These are phyloP conservation scores for Cucurbita pepo DNA, from an alignment of 306 rosid genomes.

Conservation along the genomic window DNA sequence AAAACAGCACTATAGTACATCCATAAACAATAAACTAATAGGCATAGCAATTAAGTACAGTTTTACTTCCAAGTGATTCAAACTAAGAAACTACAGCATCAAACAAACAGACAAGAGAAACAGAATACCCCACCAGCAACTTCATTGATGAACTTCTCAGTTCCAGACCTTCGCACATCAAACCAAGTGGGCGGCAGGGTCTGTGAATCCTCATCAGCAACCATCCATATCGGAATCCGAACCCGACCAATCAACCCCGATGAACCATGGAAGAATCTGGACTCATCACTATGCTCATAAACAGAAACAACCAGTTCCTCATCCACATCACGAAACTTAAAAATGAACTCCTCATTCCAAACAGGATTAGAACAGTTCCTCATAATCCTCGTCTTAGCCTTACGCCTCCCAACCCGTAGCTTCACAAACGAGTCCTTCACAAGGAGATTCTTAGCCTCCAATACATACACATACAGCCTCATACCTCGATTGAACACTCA, in stretches of 20 bases:
- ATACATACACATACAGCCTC: conserved; percentile 53
- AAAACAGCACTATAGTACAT: not conserved
- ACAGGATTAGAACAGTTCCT: conserved; percentile 26
- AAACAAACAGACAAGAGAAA: not conserved
- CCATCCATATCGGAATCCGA: conserved; percentile 26
- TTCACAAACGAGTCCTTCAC: conserved; percentile 41
- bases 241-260: conserved; percentile 41
- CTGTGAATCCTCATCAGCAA: conserved; percentile 32
- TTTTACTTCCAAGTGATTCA: not conserved
- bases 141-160: conserved; percentile 29
- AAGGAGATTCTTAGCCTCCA: conserved; percentile 50
- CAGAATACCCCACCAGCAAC: conserved; percentile 41
- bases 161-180: conserved; percentile 27
- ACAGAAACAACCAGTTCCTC: conserved; percentile 44
- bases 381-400: conserved; percentile 40
- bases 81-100: not conserved
- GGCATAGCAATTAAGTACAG: not conserved
- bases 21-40: not conserved
- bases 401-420: conserved; percentile 46
- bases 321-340: conserved; percentile 27
- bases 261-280: conserved; percentile 16
- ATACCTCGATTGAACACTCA: not conserved
- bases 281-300: conserved; percentile 16
- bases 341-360: conserved; percentile 73
- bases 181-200: conserved; percentile 66